Evolutionary conservation across 148 eudicot genomes (phyloP).

Genomic region (Amaranthus palmeri): DNA sequence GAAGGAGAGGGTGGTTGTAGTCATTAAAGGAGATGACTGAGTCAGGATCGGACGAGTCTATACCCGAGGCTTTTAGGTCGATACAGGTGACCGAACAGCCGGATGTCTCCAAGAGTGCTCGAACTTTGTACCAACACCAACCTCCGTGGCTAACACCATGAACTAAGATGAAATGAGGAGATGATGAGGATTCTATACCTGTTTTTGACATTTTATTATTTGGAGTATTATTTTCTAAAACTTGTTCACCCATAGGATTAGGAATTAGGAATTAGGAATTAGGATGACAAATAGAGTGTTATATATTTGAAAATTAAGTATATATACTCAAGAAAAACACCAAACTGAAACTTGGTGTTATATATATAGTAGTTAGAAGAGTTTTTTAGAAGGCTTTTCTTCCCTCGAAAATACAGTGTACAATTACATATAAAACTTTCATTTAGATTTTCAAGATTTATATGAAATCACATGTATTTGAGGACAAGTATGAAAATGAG

Average conservation of each 20-base stretch:
- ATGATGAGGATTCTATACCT: conserved; percentile 8
- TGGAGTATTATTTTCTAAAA: background rate
- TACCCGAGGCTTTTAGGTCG: conserved; percentile 69
- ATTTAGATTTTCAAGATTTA: no score
- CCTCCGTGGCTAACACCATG: conserved; percentile 72
- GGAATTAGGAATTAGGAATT: no score
- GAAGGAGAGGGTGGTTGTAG: conserved; percentile 60
- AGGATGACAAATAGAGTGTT: no score
- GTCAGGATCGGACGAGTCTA: conserved; percentile 42
- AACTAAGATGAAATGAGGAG: conserved; percentile 59
- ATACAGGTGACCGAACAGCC: conserved; percentile 59
- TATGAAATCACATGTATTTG: no score
- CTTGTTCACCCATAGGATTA: conserved; percentile 26
- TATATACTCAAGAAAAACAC: no score
- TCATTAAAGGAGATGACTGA: conserved; percentile 43
- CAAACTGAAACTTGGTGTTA: no score
- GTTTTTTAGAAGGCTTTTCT: no score
- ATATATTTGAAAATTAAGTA: no score
- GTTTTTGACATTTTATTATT: conserved; percentile 22
- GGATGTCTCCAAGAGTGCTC: conserved; percentile 49
- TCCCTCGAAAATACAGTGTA: no score
- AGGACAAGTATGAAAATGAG: no score
- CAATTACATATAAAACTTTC: no score
- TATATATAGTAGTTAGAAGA: no score
- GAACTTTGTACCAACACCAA: conserved; percentile 91